phyloP scores from a whole-genome alignment of 2,329 filamentous ascomycete genomes.

The Ceratocystis destructans region DNA sequence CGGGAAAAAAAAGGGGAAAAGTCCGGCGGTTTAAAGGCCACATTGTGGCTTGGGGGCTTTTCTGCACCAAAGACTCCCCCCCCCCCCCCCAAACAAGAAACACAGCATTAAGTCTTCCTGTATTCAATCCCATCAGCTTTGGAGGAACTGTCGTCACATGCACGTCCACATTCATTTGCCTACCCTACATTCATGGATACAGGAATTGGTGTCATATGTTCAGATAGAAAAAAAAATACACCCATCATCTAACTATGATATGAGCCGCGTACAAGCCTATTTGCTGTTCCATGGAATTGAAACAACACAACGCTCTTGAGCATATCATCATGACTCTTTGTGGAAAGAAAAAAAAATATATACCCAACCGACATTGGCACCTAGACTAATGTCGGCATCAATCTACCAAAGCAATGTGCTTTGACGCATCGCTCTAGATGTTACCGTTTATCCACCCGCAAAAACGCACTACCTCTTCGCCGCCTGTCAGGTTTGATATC shows the following conservation, averaged over 20 bases:
- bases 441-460: slow-evolving; percentile 1
- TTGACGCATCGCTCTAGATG: slow-evolving; percentile 1
- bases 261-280: slow-evolving; percentile 4
- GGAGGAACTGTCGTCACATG: too few relatives aligned
- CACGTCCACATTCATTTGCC: too few relatives aligned
- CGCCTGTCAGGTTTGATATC: background rate
- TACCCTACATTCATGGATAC: background rate
- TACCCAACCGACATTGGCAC: slow-evolving; percentile 6
- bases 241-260: slow-evolving; percentile 14
- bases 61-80: too few relatives aligned
- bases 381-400: background rate
- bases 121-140: too few relatives aligned
- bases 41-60: too few relatives aligned
- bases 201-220: slow-evolving; percentile 1
- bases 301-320: background rate
- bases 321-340: slow-evolving; percentile 4
- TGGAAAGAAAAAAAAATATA: slow-evolving; percentile 14
- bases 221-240: slow-evolving; percentile 1
- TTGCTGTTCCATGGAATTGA: background rate
- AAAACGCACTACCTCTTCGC: background rate
- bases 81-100: too few relatives aligned
- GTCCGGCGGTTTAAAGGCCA: too few relatives aligned
- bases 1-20: too few relatives aligned
- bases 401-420: background rate
- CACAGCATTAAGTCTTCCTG: background rate